Base-by-base conservation (phyloP, 1,284 basidiomycete species). In the Malassezia arunalokei region DNA sequence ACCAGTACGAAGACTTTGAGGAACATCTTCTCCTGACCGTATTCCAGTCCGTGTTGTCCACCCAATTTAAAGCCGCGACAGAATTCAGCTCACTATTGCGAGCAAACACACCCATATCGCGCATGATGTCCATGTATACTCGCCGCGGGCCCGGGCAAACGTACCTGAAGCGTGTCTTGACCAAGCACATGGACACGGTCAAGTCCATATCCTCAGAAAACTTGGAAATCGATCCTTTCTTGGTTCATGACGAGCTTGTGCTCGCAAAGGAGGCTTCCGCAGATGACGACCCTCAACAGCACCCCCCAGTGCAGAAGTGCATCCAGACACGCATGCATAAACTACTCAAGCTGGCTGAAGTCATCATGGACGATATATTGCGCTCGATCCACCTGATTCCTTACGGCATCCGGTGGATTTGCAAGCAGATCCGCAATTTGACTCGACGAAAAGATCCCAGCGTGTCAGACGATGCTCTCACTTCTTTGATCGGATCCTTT, bases 71-170 rank as follows among this genome's bases (percentile, higher is more conserved):
- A 76, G 94, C 86, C 4, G 89, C 92, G 6, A 91, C 90, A 49
- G 92, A 98, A 75, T 96, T 98, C 65, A 90, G 90, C 5, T 95
- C 91, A 5, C 80, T 99, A 11, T 81, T 99, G 27, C 86, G 94
- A 47, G 91, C 92, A 55, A 98, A 98, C 76, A 98, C 94, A 41
- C 92, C 94, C 44, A 92, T 96, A 15, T 96, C 91, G 47, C 84
- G 94, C 43, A 96, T 98, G 92, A 96, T 99, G 92, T 96, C 94
- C 38, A 96, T 92, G 17, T 99, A 98, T 76, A 96, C 92, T 43
- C 85, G 94, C 51, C 84, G 94, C 59, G 92, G 91, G 45, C 92
- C 94, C 0, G 92, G 92, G 60, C 92, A 98, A 75, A 87, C 86
- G 66, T 99, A 96, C 74, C 82, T 99, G 62, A 96, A 96, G 78